Evolutionary conservation across 2,329 filamentous ascomycete genomes (phyloP).

Genomic region (Aspergillus fijiensis): DNA sequence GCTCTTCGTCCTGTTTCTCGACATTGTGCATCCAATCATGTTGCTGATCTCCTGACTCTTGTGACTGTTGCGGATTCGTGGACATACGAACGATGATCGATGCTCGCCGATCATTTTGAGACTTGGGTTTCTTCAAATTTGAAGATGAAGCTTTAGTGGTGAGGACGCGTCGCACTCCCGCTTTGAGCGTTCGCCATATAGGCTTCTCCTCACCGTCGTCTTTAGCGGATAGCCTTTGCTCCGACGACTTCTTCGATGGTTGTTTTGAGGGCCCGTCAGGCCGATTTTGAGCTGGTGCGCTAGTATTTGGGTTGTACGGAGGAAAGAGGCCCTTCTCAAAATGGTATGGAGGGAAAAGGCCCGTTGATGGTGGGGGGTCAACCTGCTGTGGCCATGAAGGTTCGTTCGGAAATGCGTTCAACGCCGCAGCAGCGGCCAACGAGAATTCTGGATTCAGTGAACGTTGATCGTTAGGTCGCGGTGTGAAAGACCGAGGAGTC

Average conservation of each 20-base stretch:
- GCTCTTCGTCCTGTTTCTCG: background rate
- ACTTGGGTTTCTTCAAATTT: background rate
- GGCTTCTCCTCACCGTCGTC: background rate
- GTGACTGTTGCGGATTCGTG: background rate
- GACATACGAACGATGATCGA: conserved; percentile 7
- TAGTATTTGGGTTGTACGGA: background rate
- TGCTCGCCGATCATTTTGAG: conserved; percentile 1
- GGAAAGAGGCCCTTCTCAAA: background rate
- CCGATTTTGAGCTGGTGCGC: background rate
- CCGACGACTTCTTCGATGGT: background rate
- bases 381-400: background rate
- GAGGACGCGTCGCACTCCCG: conserved; percentile 2
- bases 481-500: background rate
- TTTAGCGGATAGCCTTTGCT: background rate
- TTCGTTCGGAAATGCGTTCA: background rate
- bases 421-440: background rate
- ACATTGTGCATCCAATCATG: background rate
- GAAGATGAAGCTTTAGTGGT: conserved; percentile 3
- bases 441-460: background rate
- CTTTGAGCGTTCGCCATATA: conserved; percentile 1
- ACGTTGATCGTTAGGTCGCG: background rate
- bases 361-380: background rate
- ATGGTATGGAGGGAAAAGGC: background rate
- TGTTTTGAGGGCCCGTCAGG: background rate
- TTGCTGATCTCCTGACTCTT: background rate